Percentiles rank a stretch among this genome's conserved stretches.
Conservation (phyloP, 139 green algal genomes). For the Coccomyxa sp. region DNA sequence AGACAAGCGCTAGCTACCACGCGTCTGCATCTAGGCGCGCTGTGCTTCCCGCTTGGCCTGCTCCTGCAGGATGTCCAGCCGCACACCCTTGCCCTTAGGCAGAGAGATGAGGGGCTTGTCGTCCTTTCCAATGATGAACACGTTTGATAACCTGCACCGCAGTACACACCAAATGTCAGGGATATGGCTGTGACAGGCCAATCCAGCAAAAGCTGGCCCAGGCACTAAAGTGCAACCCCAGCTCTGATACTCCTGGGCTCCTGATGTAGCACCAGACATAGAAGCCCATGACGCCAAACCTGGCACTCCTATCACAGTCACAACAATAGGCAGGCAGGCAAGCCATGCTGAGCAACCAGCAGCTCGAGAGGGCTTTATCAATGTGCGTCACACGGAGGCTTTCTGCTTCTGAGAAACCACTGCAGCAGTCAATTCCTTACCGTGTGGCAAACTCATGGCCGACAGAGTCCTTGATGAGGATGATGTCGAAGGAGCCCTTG, state of each 20-base stretch:
- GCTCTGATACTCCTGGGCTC: no score
- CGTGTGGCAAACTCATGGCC: conserved; percentile 95
- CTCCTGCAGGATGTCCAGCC: conserved; percentile 96
- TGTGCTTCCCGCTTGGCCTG: conserved; percentile 66
- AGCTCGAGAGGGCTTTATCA: not conserved
- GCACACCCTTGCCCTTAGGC: conserved; percentile 98
- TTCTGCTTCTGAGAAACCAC: not conserved
- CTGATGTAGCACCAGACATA: no score
- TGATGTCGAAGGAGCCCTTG: conserved; percentile 91
- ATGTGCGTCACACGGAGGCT: not conserved
- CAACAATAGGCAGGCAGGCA: not conserved
- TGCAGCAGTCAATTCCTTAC: not conserved
- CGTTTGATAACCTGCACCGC: conserved; percentile 62
- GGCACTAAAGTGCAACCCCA: no score
- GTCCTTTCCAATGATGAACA: conserved; percentile 98
- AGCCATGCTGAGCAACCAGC: not conserved
- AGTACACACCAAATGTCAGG: not conserved
- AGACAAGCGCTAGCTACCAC: no score
- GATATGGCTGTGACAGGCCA: not conserved
- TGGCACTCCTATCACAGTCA: no score
- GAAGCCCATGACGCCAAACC: no score
- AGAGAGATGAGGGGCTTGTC: conserved; percentile 93
- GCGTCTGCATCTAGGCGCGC: not conserved
- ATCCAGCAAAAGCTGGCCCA: no score
- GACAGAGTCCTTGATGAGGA: conserved; percentile 93